These are phyloP conservation scores for Spinacia oleracea DNA, from an alignment of 179 eudicot genomes.

Conservation along the genomic window DNA sequence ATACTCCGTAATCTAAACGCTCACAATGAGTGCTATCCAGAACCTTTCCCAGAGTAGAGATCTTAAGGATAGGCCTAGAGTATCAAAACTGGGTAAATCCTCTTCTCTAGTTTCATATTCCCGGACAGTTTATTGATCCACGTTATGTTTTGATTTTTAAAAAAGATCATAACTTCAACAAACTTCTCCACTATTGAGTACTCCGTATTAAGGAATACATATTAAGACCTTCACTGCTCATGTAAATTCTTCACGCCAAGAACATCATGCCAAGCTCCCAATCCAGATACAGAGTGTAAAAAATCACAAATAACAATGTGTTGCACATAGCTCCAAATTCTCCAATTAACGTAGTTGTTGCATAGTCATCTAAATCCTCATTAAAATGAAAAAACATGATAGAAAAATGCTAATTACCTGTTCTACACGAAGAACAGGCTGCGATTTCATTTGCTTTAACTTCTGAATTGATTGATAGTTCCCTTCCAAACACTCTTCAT, in stretches of 20 bases:
- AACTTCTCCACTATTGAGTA: no score
- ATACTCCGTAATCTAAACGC: no score
- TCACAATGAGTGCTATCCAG: not conserved
- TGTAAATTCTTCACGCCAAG: not conserved
- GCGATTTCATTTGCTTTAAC: slow-evolving; percentile 39
- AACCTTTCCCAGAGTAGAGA: not conserved
- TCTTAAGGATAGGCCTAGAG: not conserved
- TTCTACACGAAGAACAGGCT: slow-evolving; percentile 37
- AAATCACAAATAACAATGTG: not conserved
- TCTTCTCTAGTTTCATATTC: not conserved
- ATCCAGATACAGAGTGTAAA: not conserved
- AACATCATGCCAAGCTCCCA: not conserved
- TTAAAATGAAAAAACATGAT: not conserved
- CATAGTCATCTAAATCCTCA: not conserved
- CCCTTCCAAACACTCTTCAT: slow-evolving; percentile 72
- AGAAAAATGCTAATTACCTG: slow-evolving; percentile 39
- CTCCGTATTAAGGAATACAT: no score
- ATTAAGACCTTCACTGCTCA: not conserved
- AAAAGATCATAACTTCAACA: not conserved
- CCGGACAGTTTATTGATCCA: not conserved
- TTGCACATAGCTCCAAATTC: not conserved
- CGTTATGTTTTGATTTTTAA: not conserved
- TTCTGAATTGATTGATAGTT: slow-evolving; percentile 52
- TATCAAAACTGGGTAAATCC: not conserved
- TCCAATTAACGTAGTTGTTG: not conserved